Percentiles rank a stretch among this genome's conserved stretches.
Evolutionary conservation across 2,329 filamentous ascomycete genomes (phyloP).

Genomic region (Phialophora tarda): DNA sequence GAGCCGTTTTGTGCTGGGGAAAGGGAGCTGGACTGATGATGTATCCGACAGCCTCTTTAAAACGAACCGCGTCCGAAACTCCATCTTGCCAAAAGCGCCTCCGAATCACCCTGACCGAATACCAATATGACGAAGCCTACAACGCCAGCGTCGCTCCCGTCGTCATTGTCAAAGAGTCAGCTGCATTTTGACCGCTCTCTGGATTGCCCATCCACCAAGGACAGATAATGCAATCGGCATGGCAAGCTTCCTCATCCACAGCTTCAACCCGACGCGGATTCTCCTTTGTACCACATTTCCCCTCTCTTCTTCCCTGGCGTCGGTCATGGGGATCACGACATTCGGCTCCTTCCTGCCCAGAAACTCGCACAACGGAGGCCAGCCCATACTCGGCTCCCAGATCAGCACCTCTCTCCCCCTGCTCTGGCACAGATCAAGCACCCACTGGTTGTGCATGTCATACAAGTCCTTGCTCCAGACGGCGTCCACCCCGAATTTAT

Average conservation of each 20-base stretch:
- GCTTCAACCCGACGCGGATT: constrained; percentile 19
- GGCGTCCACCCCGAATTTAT: constrained; percentile 17
- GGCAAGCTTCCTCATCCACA: constrained; percentile 20
- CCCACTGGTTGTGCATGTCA: constrained; percentile 28
- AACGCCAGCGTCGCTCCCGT: neutral
- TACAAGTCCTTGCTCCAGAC: constrained; percentile 21
- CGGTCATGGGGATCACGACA: constrained; percentile 45
- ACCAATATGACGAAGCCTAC: neutral
- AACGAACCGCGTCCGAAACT: neutral
- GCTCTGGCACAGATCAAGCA: constrained; percentile 21
- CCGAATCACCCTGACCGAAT: neutral
- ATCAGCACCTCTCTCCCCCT: constrained; percentile 19
- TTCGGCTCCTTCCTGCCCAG: constrained; percentile 46
- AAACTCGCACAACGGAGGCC: constrained; percentile 52
- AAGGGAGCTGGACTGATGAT: neutral
- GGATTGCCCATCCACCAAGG: constrained; percentile 17
- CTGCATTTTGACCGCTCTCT: constrained; percentile 5
- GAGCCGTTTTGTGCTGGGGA: neutral
- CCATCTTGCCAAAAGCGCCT: neutral
- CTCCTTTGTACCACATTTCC: constrained; percentile 18
- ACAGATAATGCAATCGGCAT: constrained; percentile 13
- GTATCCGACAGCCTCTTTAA: neutral
- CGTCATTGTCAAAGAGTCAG: neutral
- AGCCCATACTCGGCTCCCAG: constrained; percentile 45
- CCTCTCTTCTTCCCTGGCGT: constrained; percentile 30